A percentile compares a stretch with the other conserved stretches of the same genome.
phyloP scores from a whole-genome alignment of 2,329 filamentous ascomycete genomes.

The Pseudogymnoascus sp. region DNA sequence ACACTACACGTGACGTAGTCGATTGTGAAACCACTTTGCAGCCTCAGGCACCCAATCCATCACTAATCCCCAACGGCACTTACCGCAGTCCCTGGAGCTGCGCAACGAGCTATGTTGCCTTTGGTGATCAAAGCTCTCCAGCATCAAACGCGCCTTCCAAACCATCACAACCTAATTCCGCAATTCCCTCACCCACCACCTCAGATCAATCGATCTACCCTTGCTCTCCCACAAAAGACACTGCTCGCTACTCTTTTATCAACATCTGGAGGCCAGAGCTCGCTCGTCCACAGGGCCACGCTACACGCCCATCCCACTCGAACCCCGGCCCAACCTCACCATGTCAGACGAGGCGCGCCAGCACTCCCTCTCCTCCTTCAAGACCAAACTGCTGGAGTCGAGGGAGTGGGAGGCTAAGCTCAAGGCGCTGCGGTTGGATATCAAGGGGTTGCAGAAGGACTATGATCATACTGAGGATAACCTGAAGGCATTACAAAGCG shows the following conservation, averaged over 20 bases:
- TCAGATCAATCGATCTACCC: background rate
- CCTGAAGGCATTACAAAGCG: slow-evolving; percentile 98
- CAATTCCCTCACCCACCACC: background rate
- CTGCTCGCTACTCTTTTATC: background rate
- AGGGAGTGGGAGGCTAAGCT: slow-evolving; percentile 98
- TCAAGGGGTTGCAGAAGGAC: slow-evolving; percentile 90
- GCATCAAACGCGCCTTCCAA: slow-evolving; percentile 1
- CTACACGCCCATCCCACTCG: background rate
- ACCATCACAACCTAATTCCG: background rate
- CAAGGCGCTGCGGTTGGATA: slow-evolving; percentile 85
- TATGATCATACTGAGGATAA: slow-evolving; percentile 98
- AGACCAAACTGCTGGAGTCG: slow-evolving; percentile 79
- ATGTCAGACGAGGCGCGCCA: slow-evolving; percentile 44
- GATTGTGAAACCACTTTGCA: background rate
- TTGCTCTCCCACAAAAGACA: background rate
- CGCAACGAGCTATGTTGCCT: slow-evolving; percentile 4
- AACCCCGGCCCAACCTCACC: background rate
- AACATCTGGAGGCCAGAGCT: background rate
- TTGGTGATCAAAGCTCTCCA: slow-evolving; percentile 1
- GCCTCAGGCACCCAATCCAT: background rate
- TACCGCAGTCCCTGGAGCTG: background rate
- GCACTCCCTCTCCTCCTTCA: slow-evolving; percentile 69
- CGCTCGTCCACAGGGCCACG: slow-evolving; percentile 4
- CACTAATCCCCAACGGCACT: background rate
- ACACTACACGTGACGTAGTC: background rate